These are phyloP conservation scores for Ustulina deusta DNA, from an alignment of 2,329 filamentous ascomycete species.

Conservation along the genomic window DNA sequence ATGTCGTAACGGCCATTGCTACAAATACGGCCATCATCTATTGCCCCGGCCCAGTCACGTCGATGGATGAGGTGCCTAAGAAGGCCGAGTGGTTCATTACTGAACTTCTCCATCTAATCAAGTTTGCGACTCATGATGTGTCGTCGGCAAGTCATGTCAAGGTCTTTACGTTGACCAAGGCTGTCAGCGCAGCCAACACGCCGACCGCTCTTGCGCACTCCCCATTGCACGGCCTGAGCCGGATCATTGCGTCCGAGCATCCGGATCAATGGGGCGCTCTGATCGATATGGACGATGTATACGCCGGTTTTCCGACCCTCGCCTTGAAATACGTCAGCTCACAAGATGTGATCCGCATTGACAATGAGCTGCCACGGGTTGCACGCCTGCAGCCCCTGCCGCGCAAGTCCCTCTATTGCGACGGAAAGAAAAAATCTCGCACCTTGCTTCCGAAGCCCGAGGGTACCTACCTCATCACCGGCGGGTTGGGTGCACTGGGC, in stretches of 20 bases:
- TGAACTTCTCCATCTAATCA: conserved; percentile 33
- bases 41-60: conserved; percentile 10
- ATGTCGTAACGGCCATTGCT: background rate
- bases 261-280: conserved; percentile 54
- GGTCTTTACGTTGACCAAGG: conserved; percentile 39
- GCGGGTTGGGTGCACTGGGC: conserved; percentile 55
- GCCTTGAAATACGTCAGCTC: conserved; percentile 55
- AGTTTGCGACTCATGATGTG: conserved; percentile 10
- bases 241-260: conserved; percentile 56
- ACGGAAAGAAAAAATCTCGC: conserved; percentile 19
- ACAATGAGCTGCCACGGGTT: conserved; percentile 50
- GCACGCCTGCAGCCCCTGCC: conserved; percentile 43
- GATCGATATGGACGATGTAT: conserved; percentile 51
- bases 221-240: conserved; percentile 53
- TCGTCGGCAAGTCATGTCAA: conserved; percentile 21
- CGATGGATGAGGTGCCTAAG: conserved; percentile 23
- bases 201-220: conserved; percentile 51
- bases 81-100: conserved; percentile 33
- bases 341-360: conserved; percentile 54
- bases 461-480: conserved; percentile 59
- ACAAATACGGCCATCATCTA: conserved; percentile 30
- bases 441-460: conserved; percentile 46
- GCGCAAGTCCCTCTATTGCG: conserved; percentile 40
- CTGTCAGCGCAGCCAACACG: conserved; percentile 16
- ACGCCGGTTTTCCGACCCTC: conserved; percentile 49